Percentiles rank a stretch among this genome's conserved stretches.
These are phyloP conservation scores for Hericium coralloides DNA, from an alignment of 768 basidiomycete genomes.

Conservation along the genomic window DNA sequence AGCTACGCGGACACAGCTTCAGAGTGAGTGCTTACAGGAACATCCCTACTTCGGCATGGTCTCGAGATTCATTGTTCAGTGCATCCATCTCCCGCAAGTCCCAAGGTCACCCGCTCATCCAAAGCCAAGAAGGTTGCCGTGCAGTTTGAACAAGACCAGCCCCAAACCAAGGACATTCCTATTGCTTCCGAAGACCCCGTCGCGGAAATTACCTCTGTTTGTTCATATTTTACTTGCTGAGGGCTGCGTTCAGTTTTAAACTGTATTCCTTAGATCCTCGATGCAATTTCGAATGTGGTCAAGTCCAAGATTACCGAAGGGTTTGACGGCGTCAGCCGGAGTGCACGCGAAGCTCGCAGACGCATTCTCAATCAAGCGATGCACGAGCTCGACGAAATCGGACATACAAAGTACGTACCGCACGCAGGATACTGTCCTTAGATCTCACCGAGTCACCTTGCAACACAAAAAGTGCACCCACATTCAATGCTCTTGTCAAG, in stretches of 20 bases:
- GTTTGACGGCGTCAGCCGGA: conserved; percentile 8
- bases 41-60: too few species aligned
- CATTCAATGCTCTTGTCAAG: neutral
- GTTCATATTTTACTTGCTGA: neutral
- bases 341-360: conserved; percentile 3
- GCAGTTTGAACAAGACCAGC: too few species aligned
- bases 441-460: neutral
- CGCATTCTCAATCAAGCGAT: conserved; percentile 7
- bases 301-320: conserved; percentile 6
- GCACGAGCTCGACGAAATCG: conserved; percentile 5
- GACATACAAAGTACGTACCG: conserved; percentile 7
- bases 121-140: too few species aligned
- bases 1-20: too few species aligned
- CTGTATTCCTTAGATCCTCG: conserved; percentile 3
- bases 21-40: too few species aligned
- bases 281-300: conserved; percentile 7
- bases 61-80: too few species aligned
- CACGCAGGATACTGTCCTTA: neutral
- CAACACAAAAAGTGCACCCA: neutral
- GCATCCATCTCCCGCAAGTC: too few species aligned
- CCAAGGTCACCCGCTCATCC: too few species aligned
- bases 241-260: neutral
- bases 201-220: neutral
- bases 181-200: too few species aligned
- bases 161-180: too few species aligned